A percentile compares a stretch with the other conserved stretches of the same genome.
Conservation (phyloP, 176 grass and related monocot genomes). For the sorghum (Sorghum bicolor) region DNA sequence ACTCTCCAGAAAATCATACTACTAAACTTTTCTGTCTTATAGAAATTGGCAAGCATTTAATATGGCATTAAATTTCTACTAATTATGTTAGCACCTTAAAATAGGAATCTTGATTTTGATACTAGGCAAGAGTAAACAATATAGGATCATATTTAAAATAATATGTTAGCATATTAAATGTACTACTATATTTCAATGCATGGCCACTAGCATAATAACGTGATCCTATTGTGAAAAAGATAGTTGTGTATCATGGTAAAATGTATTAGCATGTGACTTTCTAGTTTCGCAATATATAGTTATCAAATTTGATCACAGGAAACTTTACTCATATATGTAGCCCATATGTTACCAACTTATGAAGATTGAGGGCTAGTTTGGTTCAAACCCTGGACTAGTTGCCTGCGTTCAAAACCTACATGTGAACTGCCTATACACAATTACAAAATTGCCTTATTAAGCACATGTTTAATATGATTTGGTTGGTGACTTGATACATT, state of each 20-base stretch:
- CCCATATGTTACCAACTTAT: background rate
- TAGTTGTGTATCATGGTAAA: background rate
- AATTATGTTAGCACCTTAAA: background rate
- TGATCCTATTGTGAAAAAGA: background rate
- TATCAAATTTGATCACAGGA: background rate
- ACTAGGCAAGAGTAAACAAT: background rate
- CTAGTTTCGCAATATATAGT: background rate
- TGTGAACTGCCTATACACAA: no score
- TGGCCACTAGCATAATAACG: background rate
- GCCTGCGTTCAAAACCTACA: no score
- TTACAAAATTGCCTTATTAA: no score
- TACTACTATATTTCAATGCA: background rate
- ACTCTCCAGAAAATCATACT: background rate
- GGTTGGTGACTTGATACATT: no score
- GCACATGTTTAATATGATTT: no score
- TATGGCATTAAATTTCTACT: background rate
- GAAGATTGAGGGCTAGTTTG: background rate
- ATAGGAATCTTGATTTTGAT: background rate
- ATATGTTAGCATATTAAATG: background rate
- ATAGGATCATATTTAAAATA: background rate
- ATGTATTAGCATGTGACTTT: background rate
- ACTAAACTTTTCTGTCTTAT: background rate
- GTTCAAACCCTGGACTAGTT: no score
- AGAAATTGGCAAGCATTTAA: conserved; percentile 24
- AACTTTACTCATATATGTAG: background rate